Evolutionary conservation across 441 rosid species (phyloP), one percentile per base, ranked within the genome.

Genomic region (Eutrema salsugineum): DNA sequence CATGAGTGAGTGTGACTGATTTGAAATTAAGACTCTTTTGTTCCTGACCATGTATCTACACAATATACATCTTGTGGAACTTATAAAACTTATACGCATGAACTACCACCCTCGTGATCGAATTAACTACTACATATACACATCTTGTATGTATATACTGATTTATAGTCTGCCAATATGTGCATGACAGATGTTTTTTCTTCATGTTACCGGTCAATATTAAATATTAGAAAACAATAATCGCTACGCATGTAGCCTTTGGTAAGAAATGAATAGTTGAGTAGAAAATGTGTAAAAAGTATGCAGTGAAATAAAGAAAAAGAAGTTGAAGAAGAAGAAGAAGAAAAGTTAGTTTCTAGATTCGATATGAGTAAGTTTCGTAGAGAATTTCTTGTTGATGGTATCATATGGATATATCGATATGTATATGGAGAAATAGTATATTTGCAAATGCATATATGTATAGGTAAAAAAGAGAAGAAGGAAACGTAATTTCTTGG

Each of bases 1-100:
- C 78, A 75, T 68, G 73, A 43, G 42, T 42, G 63, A 66, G 5
- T 50, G 51, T 61, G 73, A 75, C 64, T 11, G 68, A 40, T 73
- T 64, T 50, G 48, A 32, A 38, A 66, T 40, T 28, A 6, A 33
- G 16, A 58, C 78, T 61, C 78, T 68, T 68, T 68, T 68, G 58
- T 68, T 75, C 35, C 40, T 60, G 50, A 44, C 73, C 78, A 68
- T 51, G 44, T 60, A 67, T 60, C 15, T 30, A 14, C 56, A 50
- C 22, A 11, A 1, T 57, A 24, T 24, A 24, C 27, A 24, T 24
- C n/a, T 70, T 12, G 14, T 51, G 6, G 42, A 75, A 36, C 43
- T 75, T 22, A 32, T 22, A 32, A 67, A 75, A 44, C 63, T 46
- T 44, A 27, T n/a, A 61, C 78, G 78, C 44, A 51, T 61, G 42